A percentile compares a stretch with the other conserved stretches of the same genome.
These are phyloP conservation scores for Achaetomiella virescens DNA, from an alignment of 495 filamentous ascomycete species.

Conservation along the genomic window DNA sequence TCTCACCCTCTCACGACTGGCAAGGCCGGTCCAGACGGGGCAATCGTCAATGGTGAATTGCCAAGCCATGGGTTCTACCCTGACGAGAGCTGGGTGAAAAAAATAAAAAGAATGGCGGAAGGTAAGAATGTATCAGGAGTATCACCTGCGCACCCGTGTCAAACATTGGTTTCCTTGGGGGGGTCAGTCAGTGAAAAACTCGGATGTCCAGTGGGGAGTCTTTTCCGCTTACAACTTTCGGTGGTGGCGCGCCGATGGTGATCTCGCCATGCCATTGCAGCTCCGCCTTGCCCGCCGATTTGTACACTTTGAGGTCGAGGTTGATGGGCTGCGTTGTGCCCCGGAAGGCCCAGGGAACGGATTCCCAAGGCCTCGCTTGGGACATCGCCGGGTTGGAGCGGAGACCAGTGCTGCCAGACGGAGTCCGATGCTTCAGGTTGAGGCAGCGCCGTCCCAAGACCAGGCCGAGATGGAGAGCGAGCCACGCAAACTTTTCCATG, in stretches of 20 bases:
- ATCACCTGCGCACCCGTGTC: constrained; percentile 23
- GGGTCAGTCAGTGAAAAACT: not conserved
- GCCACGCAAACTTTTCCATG: not conserved
- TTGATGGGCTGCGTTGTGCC: not conserved
- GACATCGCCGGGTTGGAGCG: not conserved
- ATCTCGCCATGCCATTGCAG: constrained; percentile 25
- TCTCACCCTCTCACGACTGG: not conserved
- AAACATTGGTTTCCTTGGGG: constrained; percentile 21
- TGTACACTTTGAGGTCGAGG: constrained; percentile 9
- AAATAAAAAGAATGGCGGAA: too few relatives aligned
- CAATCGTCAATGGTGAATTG: not conserved
- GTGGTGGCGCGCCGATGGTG: constrained; percentile 22
- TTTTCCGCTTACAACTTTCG: constrained; percentile 18
- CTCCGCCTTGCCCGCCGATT: not conserved
- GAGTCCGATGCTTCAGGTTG: not conserved
- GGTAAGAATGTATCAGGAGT: too few relatives aligned
- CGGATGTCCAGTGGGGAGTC: not conserved
- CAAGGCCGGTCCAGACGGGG: not conserved
- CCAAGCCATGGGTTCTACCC: too few relatives aligned
- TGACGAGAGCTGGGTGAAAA: too few relatives aligned
- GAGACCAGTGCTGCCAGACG: not conserved
- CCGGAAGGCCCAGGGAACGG: not conserved
- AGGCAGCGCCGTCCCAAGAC: not conserved
- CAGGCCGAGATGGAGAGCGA: not conserved
- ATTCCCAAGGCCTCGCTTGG: not conserved